Conservation (phyloP, 2,329 filamentous ascomycete species). For the Neonectria punicea region DNA sequence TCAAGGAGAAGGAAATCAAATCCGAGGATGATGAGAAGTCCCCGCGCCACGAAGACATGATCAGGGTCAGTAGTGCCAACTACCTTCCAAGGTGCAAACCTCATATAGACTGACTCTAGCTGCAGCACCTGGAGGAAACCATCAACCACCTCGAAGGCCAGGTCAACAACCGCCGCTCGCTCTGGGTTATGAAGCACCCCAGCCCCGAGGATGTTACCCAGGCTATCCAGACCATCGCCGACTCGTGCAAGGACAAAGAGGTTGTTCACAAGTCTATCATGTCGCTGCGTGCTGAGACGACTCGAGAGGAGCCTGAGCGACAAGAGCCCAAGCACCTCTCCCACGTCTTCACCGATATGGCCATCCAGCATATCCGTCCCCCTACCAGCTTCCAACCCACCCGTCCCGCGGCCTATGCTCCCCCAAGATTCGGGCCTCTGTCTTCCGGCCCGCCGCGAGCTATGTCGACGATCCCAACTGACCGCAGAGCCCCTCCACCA, state of each 20-base stretch:
- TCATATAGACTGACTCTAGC: not conserved
- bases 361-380: conserved; percentile 34
- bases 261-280: conserved; percentile 42
- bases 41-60: conserved; percentile 38
- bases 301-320: conserved; percentile 19
- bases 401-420: conserved; percentile 32
- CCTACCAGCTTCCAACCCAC: conserved; percentile 41
- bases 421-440: conserved; percentile 47
- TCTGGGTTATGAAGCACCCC: conserved; percentile 50
- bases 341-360: conserved; percentile 27
- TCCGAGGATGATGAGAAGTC: conserved; percentile 33
- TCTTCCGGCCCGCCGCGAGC: conserved; percentile 44
- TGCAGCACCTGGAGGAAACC: conserved; percentile 46
- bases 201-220: conserved; percentile 45
- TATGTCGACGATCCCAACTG: conserved; percentile 39
- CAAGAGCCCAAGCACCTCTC: conserved; percentile 31
- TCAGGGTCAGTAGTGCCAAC: conserved; percentile 42
- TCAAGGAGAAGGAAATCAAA: conserved; percentile 42
- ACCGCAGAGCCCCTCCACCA: conserved; percentile 35
- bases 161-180: conserved; percentile 48
- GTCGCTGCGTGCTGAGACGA: conserved; percentile 36
- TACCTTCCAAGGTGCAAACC: too few relatives aligned
- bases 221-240: conserved; percentile 47
- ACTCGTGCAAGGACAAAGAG: conserved; percentile 43
- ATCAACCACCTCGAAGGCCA: conserved; percentile 51